Evolutionary conservation across 2,329 filamentous ascomycete genomes (phyloP), one percentile per base, ranked within the genome.

Genomic region (Fulvia fulva): DNA sequence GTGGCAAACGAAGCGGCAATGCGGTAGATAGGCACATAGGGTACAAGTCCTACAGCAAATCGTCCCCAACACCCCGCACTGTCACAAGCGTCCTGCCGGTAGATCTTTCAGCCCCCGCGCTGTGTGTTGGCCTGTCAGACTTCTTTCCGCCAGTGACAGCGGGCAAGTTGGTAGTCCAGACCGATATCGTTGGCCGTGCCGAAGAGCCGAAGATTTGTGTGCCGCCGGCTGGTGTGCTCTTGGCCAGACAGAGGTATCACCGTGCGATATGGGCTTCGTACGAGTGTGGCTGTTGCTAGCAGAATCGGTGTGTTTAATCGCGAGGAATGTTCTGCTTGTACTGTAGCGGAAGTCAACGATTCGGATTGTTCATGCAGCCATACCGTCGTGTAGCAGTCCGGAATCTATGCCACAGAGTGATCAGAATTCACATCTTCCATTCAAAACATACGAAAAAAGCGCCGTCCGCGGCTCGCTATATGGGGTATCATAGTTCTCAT

Each of bases 401-500:
- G n/a, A n/a, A n/a, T n/a, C n/a, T n/a, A n/a, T n/a, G n/a, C n/a
- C n/a, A n/a, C n/a, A n/a, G n/a, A n/a, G n/a, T n/a, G n/a, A n/a
- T n/a, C n/a, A n/a, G n/a, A n/a, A n/a, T n/a, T 23, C 45, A 11
- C 16, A 28, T 47, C 21, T 6, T 47, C 45, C 22, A 47, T 25
- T 51, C 25, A 16, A n/a, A 41, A 41, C 37, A 41, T 37, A 56
- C 54, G 50, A 26, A 51, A 28, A 45, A 49, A 41, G 50, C 12
- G 12, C 37, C 37, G 16, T 41, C n/a, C 37, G 14, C 19, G 37
- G 57, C 37, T 53, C 53, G 53, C 43, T 30, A 51, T 47, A 32
- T 55, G 21, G 53, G 57, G 57, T 59, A 59, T 59, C 57, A 53
- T 56, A 30, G 7, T 41, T 41, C 37, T 41, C 30, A 47, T 47